A percentile compares a stretch with the other conserved stretches of the same genome.
phyloP scores from a whole-genome alignment of 2,329 filamentous ascomycete genomes.

The Gaeumannomyces sp. region DNA sequence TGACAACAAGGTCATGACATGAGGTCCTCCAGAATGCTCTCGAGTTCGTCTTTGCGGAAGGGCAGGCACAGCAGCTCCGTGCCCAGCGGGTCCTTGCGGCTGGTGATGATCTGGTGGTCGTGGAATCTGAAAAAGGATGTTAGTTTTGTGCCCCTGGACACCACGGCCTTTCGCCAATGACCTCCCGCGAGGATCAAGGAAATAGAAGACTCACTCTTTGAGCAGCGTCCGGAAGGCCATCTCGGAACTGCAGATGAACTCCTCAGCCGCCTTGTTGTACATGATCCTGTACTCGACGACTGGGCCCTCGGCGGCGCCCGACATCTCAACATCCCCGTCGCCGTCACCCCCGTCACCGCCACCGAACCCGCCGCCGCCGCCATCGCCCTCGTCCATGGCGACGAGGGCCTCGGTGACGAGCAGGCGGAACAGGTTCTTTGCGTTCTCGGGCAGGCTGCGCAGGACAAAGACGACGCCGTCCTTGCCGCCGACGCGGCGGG shows the following conservation, averaged over 20 bases:
- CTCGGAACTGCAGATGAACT: conserved; percentile 95
- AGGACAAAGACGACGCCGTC: conserved; percentile 91
- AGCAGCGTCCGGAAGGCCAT: conserved; percentile 90
- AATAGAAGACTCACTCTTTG: conserved; percentile 63
- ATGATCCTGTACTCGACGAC: conserved; percentile 86
- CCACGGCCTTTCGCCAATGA: too few relatives aligned
- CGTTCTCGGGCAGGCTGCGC: conserved; percentile 85
- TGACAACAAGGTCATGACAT: conserved; percentile 28
- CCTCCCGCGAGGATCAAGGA: background rate
- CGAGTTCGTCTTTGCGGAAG: conserved; percentile 81
- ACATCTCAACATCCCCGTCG: background rate
- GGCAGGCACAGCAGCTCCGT: conserved; percentile 82
- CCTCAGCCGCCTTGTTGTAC: conserved; percentile 92
- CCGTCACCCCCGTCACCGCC: conserved; percentile 26
- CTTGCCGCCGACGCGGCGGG: conserved; percentile 74
- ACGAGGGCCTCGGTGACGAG: conserved; percentile 79
- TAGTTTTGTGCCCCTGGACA: conserved; percentile 13
- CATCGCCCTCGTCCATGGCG: conserved; percentile 55
- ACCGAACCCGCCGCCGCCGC: conserved; percentile 32
- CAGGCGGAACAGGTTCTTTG: conserved; percentile 77
- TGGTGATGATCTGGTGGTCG: conserved; percentile 95
- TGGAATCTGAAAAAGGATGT: conserved; percentile 60
- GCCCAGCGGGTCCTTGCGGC: conserved; percentile 75
- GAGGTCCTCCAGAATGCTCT: conserved; percentile 77
- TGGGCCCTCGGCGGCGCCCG: conserved; percentile 41